phyloP scores from a whole-genome alignment of 768 basidiomycete species.

The Dentipellis sp. region DNA sequence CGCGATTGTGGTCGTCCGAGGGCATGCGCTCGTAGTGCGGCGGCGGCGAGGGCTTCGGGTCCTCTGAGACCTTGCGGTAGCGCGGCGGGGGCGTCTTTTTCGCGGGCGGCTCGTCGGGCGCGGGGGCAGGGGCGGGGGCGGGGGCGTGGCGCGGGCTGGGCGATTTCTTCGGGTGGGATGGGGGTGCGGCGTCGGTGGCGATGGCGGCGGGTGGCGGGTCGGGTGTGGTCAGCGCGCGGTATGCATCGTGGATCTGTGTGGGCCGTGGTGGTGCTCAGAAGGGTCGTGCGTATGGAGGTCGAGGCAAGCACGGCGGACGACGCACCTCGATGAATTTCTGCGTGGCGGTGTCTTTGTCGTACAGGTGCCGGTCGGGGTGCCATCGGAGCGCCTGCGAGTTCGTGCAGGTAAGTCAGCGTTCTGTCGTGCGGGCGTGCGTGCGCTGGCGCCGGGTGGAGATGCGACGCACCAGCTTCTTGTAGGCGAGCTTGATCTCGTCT shows the following conservation, averaged over 20 bases:
- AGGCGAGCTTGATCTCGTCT: conserved; percentile 49
- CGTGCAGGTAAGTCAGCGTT: conserved; percentile 22
- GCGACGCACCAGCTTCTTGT: conserved; percentile 51
- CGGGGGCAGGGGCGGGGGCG: background rate
- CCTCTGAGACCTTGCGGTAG: background rate
- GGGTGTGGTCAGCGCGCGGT: background rate
- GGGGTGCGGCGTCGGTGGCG: background rate
- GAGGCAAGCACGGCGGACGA: background rate
- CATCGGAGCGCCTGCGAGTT: conserved; percentile 53
- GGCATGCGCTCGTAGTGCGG: background rate
- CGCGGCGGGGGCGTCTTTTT: background rate
- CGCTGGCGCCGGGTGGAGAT: conserved; percentile 9
- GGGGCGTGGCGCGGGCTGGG: background rate
- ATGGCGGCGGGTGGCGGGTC: background rate
- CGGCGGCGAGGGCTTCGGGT: background rate
- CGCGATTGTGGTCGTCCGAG: background rate
- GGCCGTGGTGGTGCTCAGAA: background rate
- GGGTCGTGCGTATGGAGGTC: too few species aligned
- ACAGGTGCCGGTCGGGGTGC: conserved; percentile 56
- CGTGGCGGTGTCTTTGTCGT: conserved; percentile 42
- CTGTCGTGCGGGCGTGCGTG: conserved; percentile 4
- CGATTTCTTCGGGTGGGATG: background rate
- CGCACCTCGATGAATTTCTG: conserved; percentile 51
- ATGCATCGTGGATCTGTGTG: background rate
- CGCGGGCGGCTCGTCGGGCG: background rate